A percentile compares a stretch with the other conserved stretches of the same genome.
Evolutionary conservation across 2,329 filamentous ascomycete species (phyloP).

Genomic region (Paracoccidioides lutzii): DNA sequence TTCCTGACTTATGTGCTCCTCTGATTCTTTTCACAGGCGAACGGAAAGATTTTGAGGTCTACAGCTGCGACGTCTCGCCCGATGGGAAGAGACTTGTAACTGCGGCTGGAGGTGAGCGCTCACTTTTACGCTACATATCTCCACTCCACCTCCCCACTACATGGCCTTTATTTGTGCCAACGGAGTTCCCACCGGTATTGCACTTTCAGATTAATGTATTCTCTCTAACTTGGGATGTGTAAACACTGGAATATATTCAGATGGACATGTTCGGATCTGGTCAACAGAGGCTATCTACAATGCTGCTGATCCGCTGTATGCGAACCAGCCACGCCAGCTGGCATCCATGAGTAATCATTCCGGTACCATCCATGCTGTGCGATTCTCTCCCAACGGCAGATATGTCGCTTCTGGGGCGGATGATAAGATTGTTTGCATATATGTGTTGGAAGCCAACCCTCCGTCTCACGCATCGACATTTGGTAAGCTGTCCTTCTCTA

Average conservation of each 20-base stretch:
- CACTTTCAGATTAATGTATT: neutral
- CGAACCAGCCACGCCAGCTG: slow-evolving; percentile 72
- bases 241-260: slow-evolving; percentile 30
- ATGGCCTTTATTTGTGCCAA: neutral
- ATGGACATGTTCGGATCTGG: slow-evolving; percentile 96
- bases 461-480: slow-evolving; percentile 67
- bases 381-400: slow-evolving; percentile 88
- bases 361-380: slow-evolving; percentile 90
- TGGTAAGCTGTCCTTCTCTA: slow-evolving; percentile 39
- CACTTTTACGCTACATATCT: neutral
- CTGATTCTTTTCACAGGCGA: slow-evolving; percentile 48
- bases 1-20: neutral
- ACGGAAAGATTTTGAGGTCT: slow-evolving; percentile 96
- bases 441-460: slow-evolving; percentile 72
- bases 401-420: slow-evolving; percentile 95
- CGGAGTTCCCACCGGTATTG: neutral
- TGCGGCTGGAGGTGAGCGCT: slow-evolving; percentile 68
- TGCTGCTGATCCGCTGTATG: slow-evolving; percentile 57
- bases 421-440: slow-evolving; percentile 97
- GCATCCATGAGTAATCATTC: slow-evolving; percentile 98
- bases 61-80: slow-evolving; percentile 93
- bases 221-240: slow-evolving; percentile 12
- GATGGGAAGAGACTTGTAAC: slow-evolving; percentile 87
- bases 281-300: slow-evolving; percentile 88
- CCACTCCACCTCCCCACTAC: neutral